Evolutionary conservation across 2,329 filamentous ascomycete genomes (phyloP), one percentile per base, ranked within the genome.

Genomic region (Fusarium mundagurra): DNA sequence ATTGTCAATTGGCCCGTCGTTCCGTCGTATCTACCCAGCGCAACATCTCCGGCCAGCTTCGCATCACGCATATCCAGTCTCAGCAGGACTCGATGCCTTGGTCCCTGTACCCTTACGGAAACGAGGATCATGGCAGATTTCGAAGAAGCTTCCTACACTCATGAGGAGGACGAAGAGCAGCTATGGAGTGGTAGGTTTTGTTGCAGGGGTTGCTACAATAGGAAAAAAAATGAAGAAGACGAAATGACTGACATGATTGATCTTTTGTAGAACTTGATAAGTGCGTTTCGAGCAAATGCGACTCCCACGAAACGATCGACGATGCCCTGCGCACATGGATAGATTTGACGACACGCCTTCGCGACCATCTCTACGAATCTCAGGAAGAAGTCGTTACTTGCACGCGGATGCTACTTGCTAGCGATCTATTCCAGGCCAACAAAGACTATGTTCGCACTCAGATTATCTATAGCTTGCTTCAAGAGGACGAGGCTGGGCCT

Each of bases 391-490:
- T 98, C 66, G 91, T 92, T 31, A 90, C 88, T 77, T 98, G 95
- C 85, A 92, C 93, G 68, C 93, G 94, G 82, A 91, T 91, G 81
- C 88, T 99, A 43, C 86, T 97, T 66, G 87, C 92, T 60, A 95
- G 95, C 81, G 85, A 86, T 24, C 86, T 98, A 50, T 99, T 97
- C 82, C 83, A 85, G 33, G 83, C 87, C 20, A 92, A 98, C 82
- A 89, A 90, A 75, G 92, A 94, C 65, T 98, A 99, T 83, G 93
- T 98, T 72, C 93, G 96, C 72, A 93, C 91, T 50, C 96, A 98
- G 85, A 94, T 99, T 79, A 91, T 98, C 74, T 95, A 97, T 83
- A 95, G 94, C 81, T 87, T 99, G 60, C 85, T 98, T 75, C 88
- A 98, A 88, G 96, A 98, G 84, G 95, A 98, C 79, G 94, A 97